A percentile compares a stretch with the other conserved stretches of the same genome.
These are phyloP conservation scores for Cnidoscolus chayamansa DNA, from an alignment of 441 rosid species.

Conservation along the genomic window DNA sequence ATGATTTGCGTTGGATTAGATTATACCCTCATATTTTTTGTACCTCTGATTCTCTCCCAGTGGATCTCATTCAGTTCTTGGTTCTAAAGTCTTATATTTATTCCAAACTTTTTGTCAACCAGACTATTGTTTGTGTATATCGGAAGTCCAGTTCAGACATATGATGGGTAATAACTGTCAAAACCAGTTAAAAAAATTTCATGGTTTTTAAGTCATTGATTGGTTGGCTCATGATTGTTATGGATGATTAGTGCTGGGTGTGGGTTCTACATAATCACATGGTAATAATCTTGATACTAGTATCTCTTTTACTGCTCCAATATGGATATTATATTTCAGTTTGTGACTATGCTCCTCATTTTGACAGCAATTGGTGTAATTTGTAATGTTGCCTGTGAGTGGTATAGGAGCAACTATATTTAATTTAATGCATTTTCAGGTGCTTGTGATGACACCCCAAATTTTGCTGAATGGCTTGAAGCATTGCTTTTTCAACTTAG, in stretches of 20 bases:
- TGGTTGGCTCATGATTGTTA: no score
- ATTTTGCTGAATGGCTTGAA: conserved; percentile 75
- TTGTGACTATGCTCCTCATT: not conserved
- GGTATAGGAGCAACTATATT: not conserved
- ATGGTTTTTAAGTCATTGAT: not conserved
- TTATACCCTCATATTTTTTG: not conserved
- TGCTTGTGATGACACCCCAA: conserved; percentile 93
- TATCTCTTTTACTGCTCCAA: not conserved
- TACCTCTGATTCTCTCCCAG: not conserved
- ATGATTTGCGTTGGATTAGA: not conserved
- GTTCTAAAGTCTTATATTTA: not conserved
- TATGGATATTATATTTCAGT: not conserved
- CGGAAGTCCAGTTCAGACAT: not conserved
- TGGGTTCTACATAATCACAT: not conserved
- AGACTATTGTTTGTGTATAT: not conserved
- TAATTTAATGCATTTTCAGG: conserved; percentile 40
- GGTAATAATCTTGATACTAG: not conserved
- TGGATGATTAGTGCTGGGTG: not conserved
- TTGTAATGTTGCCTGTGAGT: not conserved
- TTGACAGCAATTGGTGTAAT: not conserved
- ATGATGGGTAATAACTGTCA: not conserved
- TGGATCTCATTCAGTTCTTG: not conserved
- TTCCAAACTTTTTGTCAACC: not conserved
- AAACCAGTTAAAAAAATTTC: not conserved
- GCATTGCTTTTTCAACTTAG: conserved; percentile 54